Evolutionary conservation across 495 filamentous ascomycete species (phyloP).

Genomic region (Bacidia gigantensis): DNA sequence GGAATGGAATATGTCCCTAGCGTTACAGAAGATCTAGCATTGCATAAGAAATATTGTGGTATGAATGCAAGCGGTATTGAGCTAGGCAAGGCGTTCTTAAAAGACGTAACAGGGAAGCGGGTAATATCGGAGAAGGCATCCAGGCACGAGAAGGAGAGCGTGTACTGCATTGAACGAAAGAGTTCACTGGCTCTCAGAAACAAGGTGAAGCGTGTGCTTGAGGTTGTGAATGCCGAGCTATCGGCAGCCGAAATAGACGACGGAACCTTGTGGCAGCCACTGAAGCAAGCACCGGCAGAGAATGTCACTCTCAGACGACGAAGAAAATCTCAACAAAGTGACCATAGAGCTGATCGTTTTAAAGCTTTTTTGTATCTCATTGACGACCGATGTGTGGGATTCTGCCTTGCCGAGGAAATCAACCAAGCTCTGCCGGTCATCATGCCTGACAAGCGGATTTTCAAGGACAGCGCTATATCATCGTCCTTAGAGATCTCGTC

Average conservation of each 20-base stretch:
- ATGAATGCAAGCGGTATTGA: constrained; percentile 53
- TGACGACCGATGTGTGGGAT: constrained; percentile 49
- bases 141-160: constrained; percentile 34
- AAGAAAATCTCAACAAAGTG: constrained; percentile 3
- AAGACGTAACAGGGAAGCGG: constrained; percentile 30
- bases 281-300: constrained; percentile 27
- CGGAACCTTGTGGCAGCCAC: constrained; percentile 43
- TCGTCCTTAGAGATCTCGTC: constrained; percentile 28
- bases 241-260: constrained; percentile 49
- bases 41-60: constrained; percentile 57
- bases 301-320: constrained; percentile 20
- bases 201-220: constrained; percentile 46
- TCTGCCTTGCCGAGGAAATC: constrained; percentile 54
- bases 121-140: constrained; percentile 34
- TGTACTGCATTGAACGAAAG: constrained; percentile 44
- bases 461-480: constrained; percentile 15
- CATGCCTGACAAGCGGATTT: constrained; percentile 17
- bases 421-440: constrained; percentile 40
- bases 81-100: constrained; percentile 41
- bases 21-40: constrained; percentile 44
- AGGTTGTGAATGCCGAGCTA: constrained; percentile 54
- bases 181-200: constrained; percentile 38
- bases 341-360: constrained; percentile 35
- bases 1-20: constrained; percentile 63
- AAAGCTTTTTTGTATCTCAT: constrained; percentile 52